A percentile compares a stretch with the other conserved stretches of the same genome.
phyloP scores from a whole-genome alignment of 2,329 filamentous ascomycete genomes.

The Talaromyces amestolkiae region DNA sequence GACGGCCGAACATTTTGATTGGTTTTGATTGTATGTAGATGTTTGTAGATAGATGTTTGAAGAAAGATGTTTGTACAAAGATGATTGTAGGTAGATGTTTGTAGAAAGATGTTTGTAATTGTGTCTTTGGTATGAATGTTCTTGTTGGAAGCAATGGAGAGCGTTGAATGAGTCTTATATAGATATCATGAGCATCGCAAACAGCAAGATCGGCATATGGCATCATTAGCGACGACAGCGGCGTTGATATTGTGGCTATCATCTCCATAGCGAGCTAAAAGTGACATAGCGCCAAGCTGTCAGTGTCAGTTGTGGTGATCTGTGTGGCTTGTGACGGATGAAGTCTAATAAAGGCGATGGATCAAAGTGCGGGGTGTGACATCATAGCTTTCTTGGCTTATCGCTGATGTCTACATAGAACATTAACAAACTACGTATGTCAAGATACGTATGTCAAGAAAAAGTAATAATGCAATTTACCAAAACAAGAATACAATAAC shows the following conservation, averaged over 20 bases:
- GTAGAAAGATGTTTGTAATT: not conserved
- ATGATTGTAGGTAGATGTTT: no score
- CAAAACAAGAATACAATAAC: not conserved
- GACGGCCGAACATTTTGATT: slow-evolving; percentile 18
- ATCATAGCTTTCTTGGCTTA: not conserved
- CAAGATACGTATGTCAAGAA: not conserved
- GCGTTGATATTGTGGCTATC: slow-evolving; percentile 5
- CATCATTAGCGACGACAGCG: slow-evolving; percentile 15
- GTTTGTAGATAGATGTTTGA: not conserved
- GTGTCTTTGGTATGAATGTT: not conserved
- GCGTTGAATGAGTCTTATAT: not conserved
- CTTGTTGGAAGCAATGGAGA: not conserved
- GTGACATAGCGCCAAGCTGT: slow-evolving; percentile 2
- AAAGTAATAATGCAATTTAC: not conserved
- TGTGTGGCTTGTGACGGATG: not conserved
- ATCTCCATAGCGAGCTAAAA: not conserved
- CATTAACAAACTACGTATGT: not conserved
- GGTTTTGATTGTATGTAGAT: not conserved
- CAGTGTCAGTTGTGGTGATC: not conserved
- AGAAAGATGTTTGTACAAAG: no score
- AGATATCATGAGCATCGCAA: not conserved
- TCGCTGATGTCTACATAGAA: not conserved
- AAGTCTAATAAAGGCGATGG: not conserved
- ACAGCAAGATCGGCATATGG: not conserved
- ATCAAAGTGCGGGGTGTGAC: not conserved